phyloP scores from a whole-genome alignment of 768 basidiomycete genomes.

The Strobilomyces dryophilus region DNA sequence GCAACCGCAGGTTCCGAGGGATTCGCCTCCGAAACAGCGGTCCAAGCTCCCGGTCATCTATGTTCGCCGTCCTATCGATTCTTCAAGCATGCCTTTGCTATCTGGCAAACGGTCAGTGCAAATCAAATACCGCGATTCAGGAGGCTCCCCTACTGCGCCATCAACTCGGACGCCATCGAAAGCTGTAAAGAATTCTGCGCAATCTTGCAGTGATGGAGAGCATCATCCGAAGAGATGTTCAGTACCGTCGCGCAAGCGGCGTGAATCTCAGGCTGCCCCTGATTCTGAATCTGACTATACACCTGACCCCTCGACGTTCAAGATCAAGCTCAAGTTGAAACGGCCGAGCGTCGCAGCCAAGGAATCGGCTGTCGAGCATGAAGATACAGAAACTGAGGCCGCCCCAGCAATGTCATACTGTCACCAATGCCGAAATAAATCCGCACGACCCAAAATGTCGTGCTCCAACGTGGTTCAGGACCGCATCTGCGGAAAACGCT shows the following conservation, averaged over 20 bases:
- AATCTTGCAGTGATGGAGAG: not conserved
- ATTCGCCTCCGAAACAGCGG: constrained; percentile 3
- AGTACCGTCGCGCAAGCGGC: constrained; percentile 16
- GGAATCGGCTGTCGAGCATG: not conserved
- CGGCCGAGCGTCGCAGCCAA: not conserved
- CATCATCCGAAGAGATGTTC: constrained; percentile 1
- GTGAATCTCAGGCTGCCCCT: not conserved
- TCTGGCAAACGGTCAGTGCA: constrained; percentile 24
- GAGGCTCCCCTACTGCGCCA: not conserved
- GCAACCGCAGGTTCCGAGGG: not conserved
- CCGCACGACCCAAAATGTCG: constrained; percentile 31
- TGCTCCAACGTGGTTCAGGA: constrained; percentile 24
- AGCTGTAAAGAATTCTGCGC: not conserved
- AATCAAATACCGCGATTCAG: constrained; percentile 28
- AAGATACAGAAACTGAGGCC: not conserved
- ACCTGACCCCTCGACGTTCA: constrained; percentile 9
- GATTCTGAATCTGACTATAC: constrained; percentile 14
- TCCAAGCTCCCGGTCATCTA: constrained; percentile 24
- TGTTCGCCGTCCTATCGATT: constrained; percentile 26
- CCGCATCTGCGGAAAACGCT: constrained; percentile 30
- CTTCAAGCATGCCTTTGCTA: constrained; percentile 15
- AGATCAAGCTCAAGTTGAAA: not conserved
- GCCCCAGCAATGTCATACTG: constrained; percentile 21
- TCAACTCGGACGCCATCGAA: constrained; percentile 3
- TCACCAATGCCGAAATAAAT: constrained; percentile 35